phyloP scores from a whole-genome alignment of 345 rosid species.

The Dimocarpus longan region DNA sequence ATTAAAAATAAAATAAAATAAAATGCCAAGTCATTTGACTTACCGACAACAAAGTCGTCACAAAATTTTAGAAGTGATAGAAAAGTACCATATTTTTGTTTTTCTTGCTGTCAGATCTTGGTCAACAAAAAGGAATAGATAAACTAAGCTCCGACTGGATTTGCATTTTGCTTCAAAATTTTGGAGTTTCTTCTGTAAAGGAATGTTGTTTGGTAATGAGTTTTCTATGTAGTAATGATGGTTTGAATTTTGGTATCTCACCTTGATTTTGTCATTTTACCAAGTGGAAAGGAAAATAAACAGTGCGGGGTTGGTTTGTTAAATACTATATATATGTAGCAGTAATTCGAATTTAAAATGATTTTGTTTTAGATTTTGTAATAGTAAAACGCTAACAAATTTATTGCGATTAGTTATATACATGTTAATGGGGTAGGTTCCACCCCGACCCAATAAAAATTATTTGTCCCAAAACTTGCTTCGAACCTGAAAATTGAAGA shows the following conservation, averaged over 20 bases:
- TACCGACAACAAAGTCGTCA: not conserved
- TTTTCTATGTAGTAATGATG: not conserved
- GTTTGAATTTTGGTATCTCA: not conserved
- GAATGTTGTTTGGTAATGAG: too few relatives aligned
- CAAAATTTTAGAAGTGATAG: not conserved
- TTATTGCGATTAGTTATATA: too few relatives aligned
- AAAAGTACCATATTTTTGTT: not conserved
- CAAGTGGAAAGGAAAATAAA: too few relatives aligned
- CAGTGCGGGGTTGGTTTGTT: too few relatives aligned
- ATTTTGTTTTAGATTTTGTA: too few relatives aligned
- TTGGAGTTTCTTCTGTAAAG: not conserved
- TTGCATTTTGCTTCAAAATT: not conserved
- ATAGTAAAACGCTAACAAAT: too few relatives aligned
- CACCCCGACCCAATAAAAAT: too few relatives aligned
- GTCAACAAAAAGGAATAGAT: not conserved
- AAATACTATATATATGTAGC: too few relatives aligned
- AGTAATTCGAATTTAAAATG: too few relatives aligned
- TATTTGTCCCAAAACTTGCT: too few relatives aligned
- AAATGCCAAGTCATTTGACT: constrained; percentile 4
- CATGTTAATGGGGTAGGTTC: too few relatives aligned
- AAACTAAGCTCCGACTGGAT: not conserved
- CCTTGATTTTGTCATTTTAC: not conserved
- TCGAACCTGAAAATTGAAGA: too few relatives aligned
- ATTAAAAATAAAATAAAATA: not conserved
- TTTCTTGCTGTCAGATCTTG: not conserved